Base-by-base conservation (phyloP, 495 filamentous ascomycete genomes). In the Cryomyces minteri region DNA sequence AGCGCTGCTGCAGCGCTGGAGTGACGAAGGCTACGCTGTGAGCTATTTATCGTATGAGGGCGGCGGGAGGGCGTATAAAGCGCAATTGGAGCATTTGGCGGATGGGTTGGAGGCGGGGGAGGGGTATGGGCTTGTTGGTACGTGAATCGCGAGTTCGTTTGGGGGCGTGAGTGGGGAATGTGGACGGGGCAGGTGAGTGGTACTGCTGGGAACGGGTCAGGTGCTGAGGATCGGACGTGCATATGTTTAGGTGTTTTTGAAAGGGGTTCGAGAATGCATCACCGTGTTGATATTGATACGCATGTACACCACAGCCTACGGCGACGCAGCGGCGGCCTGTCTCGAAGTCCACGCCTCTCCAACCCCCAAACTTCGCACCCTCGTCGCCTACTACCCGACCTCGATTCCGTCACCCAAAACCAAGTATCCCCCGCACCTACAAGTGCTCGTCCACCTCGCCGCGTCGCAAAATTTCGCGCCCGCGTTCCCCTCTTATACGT, bases 331-430 rank as follows among this genome's bases (percentile, higher is more conserved):
- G 5, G 62, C 67, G 29, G 66, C 66, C 48, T 72, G 69, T 31
- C 67, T 82, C 28, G 67, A 73, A 4, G 64, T 71, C 29, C 72
- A 69, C 41, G 54, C 59, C 25, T 70, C 73, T 47, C 69, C 74
- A 0, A 53, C 66, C 44, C 62, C 60, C 5, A 59, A 66, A 32
- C 55, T 69, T 29, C 66, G 63, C 43, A 71, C 72, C 0, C 62
- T 80, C 0, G 55, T 77, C 31, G 72, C 72, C 8, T 82, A 77
- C 60, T 80, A 82, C 44, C 77, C 77, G 0, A 64, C 66, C 33
- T 48, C 51, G 18, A 67, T 78, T 40, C 72, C 74, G 1, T 63
- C 64, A 29, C 65, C 68, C 0, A 62, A 65, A 5, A 58, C 63
- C 8, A 55, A 58, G 25, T 76, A 70, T 46, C 67, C 75, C 0